Evolutionary conservation across 352 stramenopile genomes (phyloP), one percentile per base, ranked within the genome.

Genomic region (Phytophthora sp.): DNA sequence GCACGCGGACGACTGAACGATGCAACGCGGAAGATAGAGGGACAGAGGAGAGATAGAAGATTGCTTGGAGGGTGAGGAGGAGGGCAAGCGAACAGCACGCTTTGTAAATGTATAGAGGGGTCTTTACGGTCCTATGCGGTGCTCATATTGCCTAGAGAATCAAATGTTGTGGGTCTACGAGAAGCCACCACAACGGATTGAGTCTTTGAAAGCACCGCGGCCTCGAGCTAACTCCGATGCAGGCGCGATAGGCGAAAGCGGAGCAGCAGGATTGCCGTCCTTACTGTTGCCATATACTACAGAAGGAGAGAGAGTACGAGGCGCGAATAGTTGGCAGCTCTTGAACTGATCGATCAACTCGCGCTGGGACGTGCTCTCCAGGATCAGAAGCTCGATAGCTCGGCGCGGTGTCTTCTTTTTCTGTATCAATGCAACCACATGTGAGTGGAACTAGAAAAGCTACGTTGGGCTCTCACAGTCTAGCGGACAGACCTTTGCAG

Each of bases 341-440:
- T 90, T 90, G 57, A 90, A 69, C 26, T 89, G 79, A 13, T 89
- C 76, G 2, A 90, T 68, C 30, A 82, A 15, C 20, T 47, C 36
- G 9, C 82, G 82, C 57, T 90, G 73, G 12, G 73, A 77, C 7
- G 77, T 77, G 53, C 79, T 80, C 50, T 82, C 79, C 26, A 82
- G 26, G 4, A 88, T 69, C 2, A 89, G 30, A 23, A 71, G 79
- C 61, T 90, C 82, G 1, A 84, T 46, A 21, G 41, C 62, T 35
- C 76, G 36, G 3, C 59, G 50, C 16, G 59, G 45, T 0, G 52
- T 26, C 21, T 55, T 68, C 23, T 47, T 47, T 18, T 62, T 50
- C 51, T 67, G 54, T 33, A 20, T 21, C n/a, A 45, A 24, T 26
- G 29, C 29, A 33, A 33, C 24, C 18, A 11, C 30, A 27, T 15